These are phyloP conservation scores for Gloeostereum incarnatum DNA, from an alignment of 768 basidiomycete genomes.

Conservation along the genomic window DNA sequence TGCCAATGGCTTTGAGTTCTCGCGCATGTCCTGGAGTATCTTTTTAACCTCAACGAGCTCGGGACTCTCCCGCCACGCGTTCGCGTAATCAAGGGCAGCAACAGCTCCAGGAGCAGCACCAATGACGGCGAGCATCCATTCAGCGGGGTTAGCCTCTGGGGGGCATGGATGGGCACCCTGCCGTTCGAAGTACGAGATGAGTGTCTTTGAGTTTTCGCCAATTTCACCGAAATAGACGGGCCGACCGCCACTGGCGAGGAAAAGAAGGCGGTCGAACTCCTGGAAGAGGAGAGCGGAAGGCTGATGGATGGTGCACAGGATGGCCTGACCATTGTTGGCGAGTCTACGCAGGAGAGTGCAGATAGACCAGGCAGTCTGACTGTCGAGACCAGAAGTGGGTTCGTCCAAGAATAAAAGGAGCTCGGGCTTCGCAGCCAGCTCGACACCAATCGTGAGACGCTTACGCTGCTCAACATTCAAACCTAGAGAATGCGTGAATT, in stretches of 20 bases:
- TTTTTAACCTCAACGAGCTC: constrained; percentile 24
- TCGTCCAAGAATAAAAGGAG: constrained; percentile 50
- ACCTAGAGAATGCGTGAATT: no score
- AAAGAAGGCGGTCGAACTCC: constrained; percentile 38
- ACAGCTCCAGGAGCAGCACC: constrained; percentile 29
- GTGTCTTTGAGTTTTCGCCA: constrained; percentile 35
- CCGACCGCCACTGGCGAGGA: constrained; percentile 40
- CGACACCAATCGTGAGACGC: constrained; percentile 44
- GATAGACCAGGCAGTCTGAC: constrained; percentile 41
- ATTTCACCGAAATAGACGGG: constrained; percentile 46
- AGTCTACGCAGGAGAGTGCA: constrained; percentile 38
- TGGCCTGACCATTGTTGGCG: constrained; percentile 41
- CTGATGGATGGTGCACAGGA: constrained; percentile 35
- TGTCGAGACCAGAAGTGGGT: constrained; percentile 47
- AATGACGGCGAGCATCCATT: constrained; percentile 33
- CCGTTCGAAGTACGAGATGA: constrained; percentile 51
- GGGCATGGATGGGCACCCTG: constrained; percentile 44
- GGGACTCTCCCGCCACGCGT: constrained; percentile 27
- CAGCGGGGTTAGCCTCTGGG: constrained; percentile 47
- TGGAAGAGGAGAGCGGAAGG: constrained; percentile 35
- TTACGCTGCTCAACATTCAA: constrained; percentile 35
- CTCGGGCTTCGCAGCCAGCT: constrained; percentile 42
- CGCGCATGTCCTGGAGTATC: constrained; percentile 20
- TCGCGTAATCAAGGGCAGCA: constrained; percentile 27
- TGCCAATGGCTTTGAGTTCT: constrained; percentile 1